Evolutionary conservation across 306 rosid species (phyloP).

Genomic region (Cucumis melo): DNA sequence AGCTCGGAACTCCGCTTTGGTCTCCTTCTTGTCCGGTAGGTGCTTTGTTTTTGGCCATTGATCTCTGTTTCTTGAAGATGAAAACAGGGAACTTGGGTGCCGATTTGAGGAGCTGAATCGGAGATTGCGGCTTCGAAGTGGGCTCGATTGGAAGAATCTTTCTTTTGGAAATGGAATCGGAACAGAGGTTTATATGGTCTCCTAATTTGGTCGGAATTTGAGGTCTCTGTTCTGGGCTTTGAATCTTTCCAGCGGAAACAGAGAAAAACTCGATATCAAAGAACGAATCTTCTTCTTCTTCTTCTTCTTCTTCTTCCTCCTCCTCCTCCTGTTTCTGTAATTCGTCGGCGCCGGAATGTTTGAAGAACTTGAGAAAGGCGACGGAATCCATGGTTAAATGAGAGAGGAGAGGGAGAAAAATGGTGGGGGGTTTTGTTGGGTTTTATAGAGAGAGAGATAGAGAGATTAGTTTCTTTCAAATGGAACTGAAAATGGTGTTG

Average conservation of each 20-base stretch:
- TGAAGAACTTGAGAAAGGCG: conserved; percentile 70
- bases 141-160: conserved; percentile 77
- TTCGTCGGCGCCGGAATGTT: not conserved
- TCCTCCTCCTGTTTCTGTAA: not conserved
- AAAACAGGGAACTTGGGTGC: conserved; percentile 56
- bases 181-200: not conserved
- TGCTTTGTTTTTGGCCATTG: conserved; percentile 6
- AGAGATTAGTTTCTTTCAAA: not conserved
- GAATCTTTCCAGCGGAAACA: conserved; percentile 12
- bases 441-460: not conserved
- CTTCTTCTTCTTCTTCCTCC: conserved; percentile 14
- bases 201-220: not conserved
- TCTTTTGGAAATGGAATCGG: conserved; percentile 55
- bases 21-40: conserved; percentile 3
- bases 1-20: not conserved
- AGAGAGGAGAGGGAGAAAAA: not conserved
- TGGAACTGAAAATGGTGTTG: not conserved
- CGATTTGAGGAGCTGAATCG: conserved; percentile 75
- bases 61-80: conserved; percentile 39
- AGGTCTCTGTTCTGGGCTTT: not conserved
- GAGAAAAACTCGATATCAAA: conserved; percentile 62
- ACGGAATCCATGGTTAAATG: conserved; percentile 42
- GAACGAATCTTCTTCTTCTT: conserved; percentile 64
- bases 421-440: not conserved
- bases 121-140: conserved; percentile 60